A percentile compares a stretch with the other conserved stretches of the same genome.
Evolutionary conservation across 768 basidiomycete genomes (phyloP).

Genomic region (Pleurotus tuber-regium): DNA sequence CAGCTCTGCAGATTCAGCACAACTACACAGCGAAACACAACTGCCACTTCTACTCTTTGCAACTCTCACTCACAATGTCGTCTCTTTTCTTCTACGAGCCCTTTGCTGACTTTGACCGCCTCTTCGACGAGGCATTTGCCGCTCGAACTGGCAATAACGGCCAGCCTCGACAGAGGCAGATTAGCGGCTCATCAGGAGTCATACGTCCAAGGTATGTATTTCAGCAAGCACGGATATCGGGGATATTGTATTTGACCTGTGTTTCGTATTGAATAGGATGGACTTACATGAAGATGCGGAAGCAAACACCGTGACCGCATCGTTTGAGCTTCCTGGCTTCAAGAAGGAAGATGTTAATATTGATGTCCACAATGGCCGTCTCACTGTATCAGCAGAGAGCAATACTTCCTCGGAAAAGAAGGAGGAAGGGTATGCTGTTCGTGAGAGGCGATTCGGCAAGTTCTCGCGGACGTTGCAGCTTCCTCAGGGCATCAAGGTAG

Average conservation of each 20-base stretch:
- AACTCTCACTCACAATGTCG: too few species aligned
- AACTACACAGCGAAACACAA: too few species aligned
- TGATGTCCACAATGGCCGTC: slow-evolving; percentile 48
- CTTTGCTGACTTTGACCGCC: slow-evolving; percentile 41
- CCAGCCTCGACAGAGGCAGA: neutral
- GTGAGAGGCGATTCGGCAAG: slow-evolving; percentile 50
- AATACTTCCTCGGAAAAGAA: slow-evolving; percentile 34
- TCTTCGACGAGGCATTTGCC: slow-evolving; percentile 36
- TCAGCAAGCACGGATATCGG: too few species aligned
- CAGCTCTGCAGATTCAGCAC: too few species aligned
- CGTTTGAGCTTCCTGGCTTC: slow-evolving; percentile 60
- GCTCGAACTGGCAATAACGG: neutral
- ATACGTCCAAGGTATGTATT: slow-evolving; percentile 6
- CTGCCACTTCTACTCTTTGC: too few species aligned
- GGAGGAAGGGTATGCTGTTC: slow-evolving; percentile 40
- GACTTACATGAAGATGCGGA: slow-evolving; percentile 52
- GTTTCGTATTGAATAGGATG: slow-evolving; percentile 34
- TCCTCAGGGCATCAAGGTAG: slow-evolving; percentile 52
- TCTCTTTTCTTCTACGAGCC: slow-evolving; percentile 42
- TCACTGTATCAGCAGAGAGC: slow-evolving; percentile 53
- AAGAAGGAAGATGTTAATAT: slow-evolving; percentile 52
- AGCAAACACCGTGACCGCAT: slow-evolving; percentile 51
- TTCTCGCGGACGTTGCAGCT: slow-evolving; percentile 49
- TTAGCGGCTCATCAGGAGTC: neutral
- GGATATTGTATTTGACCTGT: neutral